These are phyloP conservation scores for Hordeum vulgare DNA, from an alignment of 176 grass and related monocot species.

Conservation along the genomic window MorexV3_pseudomolecules_assembly NC_058521.1:581436472-581436971, in stretches of 20 bases:
- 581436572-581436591: slow-evolving; percentile 5
- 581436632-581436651: slow-evolving; percentile 6
- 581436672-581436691: slow-evolving; percentile 26
- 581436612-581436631: not conserved
- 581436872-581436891: not conserved
- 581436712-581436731: slow-evolving; percentile 27
- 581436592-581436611: not conserved
- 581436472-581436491: not conserved
- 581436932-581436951: not conserved
- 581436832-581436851: slow-evolving; percentile 39
- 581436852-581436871: slow-evolving; percentile 18
- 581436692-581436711: slow-evolving; percentile 41
- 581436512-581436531: not conserved
- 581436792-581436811: not conserved
- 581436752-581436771: not conserved
- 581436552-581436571: not conserved
- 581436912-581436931: slow-evolving; percentile 6
- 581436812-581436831: not conserved
- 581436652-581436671: not conserved
- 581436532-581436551: not conserved
- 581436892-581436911: not conserved
- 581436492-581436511: too few species aligned
- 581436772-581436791: slow-evolving; percentile 11
- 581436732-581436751: not conserved
- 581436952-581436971: not conserved